Base-by-base conservation (phyloP, 306 rosid species). In the Prunus armeniaca region DNA sequence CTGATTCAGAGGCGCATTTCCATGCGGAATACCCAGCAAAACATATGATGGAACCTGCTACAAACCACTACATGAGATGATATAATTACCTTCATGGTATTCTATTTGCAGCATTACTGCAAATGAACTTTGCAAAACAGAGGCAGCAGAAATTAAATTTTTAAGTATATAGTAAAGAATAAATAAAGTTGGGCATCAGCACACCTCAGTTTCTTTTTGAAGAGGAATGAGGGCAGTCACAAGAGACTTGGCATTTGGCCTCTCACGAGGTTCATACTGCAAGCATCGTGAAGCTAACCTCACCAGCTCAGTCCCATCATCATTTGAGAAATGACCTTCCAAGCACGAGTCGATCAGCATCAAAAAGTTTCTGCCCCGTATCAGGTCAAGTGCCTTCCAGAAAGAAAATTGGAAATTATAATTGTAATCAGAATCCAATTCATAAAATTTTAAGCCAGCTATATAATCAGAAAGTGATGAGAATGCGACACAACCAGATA, bases 191-290 rank as follows among this genome's bases (percentile, higher is more conserved):
- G 45, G 30, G 50, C 65, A 60, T 25, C 38, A 60, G 17, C 78
- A 73, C 83, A 93, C 98, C 58, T 92, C 90, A 19, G 90, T 88
- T 86, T 89, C 98, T 86, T 91, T 96, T 84, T 93, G 99, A 87
- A 93, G 96, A 61, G 89, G 86, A 57, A 88, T 27, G 45, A 91
- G 84, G 80, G 98, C 95, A 70, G 88, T 82, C 72, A 86, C 95
- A 71, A 93, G 95, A 27, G 93, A 89, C 85, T 87, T 91, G 62
- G 92, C 86, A 88, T 93, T 91, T 79, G 98, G 98, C 88, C 98
- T 89, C 82, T 93, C 97, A 61, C 98, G 98, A 72, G 94, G 91
- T 82, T 91, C 97, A 83, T 88, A 91, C 55, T 93, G 95, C 82
- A 93, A 84, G 86, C 98, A 93, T 30, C 97, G 92, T 6, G 97